A percentile compares a stretch with the other conserved stretches of the same genome.
These are phyloP conservation scores for Tagetes patula DNA, from an alignment of 129 eudicot genomes.

Conservation along the genomic window DNA sequence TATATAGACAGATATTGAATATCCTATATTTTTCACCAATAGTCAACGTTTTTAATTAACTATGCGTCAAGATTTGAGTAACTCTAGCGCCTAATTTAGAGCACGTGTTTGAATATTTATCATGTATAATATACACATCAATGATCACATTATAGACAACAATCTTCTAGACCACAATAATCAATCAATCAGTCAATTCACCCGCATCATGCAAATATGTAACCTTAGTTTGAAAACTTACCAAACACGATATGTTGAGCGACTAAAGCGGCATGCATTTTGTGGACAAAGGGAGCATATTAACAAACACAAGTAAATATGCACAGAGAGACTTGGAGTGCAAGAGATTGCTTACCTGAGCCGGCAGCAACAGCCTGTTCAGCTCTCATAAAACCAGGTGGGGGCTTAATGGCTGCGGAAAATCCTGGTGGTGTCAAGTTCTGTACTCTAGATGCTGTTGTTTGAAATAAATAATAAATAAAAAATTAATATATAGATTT, in stretches of 20 bases:
- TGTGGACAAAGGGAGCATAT: neutral
- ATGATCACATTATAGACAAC: neutral
- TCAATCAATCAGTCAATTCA: neutral
- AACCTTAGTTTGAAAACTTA: neutral
- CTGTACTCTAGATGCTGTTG: conserved; percentile 51
- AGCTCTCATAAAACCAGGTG: conserved; percentile 66
- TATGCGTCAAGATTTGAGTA: neutral
- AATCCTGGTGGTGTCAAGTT: conserved; percentile 64
- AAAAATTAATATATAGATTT: neutral
- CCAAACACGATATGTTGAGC: neutral
- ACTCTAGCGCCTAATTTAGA: neutral
- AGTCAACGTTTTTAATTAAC: neutral
- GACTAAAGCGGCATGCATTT: neutral
- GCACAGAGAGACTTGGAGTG: conserved; percentile 5
- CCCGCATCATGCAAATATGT: conserved; percentile 3
- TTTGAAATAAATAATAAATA: conserved; percentile 11
- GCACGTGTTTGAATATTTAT: conserved; percentile 9
- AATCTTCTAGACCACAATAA: neutral
- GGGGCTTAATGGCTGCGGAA: conserved; percentile 45
- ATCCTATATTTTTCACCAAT: neutral
- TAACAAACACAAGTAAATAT: conserved; percentile 2
- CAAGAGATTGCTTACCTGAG: conserved; percentile 43
- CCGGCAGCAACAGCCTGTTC: conserved; percentile 41
- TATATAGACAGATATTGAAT: neutral
- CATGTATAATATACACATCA: neutral